phyloP scores from a whole-genome alignment of 2,329 filamentous ascomycete species.

The Cadophora gregata region DNA sequence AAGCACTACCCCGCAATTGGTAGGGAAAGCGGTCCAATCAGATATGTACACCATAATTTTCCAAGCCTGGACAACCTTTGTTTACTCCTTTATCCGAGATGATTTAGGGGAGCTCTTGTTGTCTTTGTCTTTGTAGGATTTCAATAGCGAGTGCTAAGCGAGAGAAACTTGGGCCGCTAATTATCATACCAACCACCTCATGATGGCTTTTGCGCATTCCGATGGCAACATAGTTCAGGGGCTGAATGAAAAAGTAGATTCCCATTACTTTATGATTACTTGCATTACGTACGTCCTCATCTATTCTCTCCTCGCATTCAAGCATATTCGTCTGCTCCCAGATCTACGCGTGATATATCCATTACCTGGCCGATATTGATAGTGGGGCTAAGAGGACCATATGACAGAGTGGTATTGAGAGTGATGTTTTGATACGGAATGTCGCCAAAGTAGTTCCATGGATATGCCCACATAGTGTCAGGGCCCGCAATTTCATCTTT shows the following conservation, averaged over 20 bases:
- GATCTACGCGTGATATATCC: slow-evolving; percentile 8
- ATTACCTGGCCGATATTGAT: slow-evolving; percentile 15
- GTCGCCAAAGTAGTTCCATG: slow-evolving; percentile 23
- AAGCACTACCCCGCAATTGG: slow-evolving; percentile 10
- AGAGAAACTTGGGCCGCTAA: no score
- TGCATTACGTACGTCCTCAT: neutral
- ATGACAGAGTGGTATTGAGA: neutral
- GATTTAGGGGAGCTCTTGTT: neutral
- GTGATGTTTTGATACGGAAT: slow-evolving; percentile 24
- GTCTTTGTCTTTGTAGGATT: no score
- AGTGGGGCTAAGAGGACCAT: slow-evolving; percentile 17
- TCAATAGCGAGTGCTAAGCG: no score
- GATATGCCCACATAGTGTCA: slow-evolving; percentile 22
- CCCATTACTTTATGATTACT: neutral
- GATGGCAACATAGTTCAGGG: no score
- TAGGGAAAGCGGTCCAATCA: slow-evolving; percentile 12
- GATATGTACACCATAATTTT: neutral
- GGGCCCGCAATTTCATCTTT: slow-evolving; percentile 20
- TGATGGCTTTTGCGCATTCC: no score
- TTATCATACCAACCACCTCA: no score
- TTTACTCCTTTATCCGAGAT: neutral
- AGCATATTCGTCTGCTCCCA: slow-evolving; percentile 18
- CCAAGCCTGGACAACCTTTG: neutral
- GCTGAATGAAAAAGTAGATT: neutral
- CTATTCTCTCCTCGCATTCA: neutral